Base-by-base conservation (phyloP, 345 rosid genomes). In the Sisymbrium altissimum region DNA sequence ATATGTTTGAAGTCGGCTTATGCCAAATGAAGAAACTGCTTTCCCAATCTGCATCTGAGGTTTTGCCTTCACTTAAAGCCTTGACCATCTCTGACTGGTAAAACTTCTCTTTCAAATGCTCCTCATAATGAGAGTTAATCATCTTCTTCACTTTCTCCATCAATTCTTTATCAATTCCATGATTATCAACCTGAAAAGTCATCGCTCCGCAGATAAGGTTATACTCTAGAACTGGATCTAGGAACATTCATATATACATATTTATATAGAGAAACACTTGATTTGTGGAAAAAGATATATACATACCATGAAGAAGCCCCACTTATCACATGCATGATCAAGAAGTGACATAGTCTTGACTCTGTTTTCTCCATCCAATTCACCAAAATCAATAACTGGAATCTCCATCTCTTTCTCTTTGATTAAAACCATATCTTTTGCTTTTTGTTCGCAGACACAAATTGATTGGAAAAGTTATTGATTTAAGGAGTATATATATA, bases 251-350 rank as follows among this genome's bases (percentile, higher is more conserved):
- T 41, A 36, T 19, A 49, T 59, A 29, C n/a, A 38, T 39, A 27
- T n/a, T 6, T n/a, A n/a, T n/a, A n/a, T n/a, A n/a, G 4, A 45
- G 11, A 36, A 59, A 40, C 54, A 44, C 30, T 23, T 55, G 12
- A 35, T 19, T 58, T 58, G 19, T 55, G 56, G 32, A 73, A 55
- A 35, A 64, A 55, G 30, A 66, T 33, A 33, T 21, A 43, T 58
- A 55, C 72, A 71, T 63, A 92, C 97, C 98, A 82, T 86, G 75
- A 90, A 86, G 84, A 82, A 90, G 21, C 98, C 97, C 93, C 92
- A 89, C 72, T 90, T 84, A 83, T 86, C 88, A 66, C 97, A 90
- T 64, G 96, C 98, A 73, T 89, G 82, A 23, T 89, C 86, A 66
- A 93, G 93, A 71, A 68, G 77, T 14, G 88, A 83, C 95, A 88